Conservation (phyloP, 306 rosid species). For the Canavalia ensiformis region DNA sequence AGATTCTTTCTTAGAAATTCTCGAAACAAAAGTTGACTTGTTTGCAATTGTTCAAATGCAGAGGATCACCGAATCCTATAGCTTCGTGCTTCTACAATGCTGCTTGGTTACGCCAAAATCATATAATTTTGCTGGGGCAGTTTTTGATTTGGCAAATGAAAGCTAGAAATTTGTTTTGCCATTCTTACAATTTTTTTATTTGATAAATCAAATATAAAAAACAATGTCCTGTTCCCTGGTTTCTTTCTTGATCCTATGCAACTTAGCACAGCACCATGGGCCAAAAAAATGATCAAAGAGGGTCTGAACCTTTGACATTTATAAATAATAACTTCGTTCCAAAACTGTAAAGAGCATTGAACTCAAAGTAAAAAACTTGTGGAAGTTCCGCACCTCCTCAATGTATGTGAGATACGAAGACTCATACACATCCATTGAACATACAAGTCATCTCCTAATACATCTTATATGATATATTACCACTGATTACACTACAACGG, state of each 20-base stretch:
- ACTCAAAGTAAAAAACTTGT: no score
- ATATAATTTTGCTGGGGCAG: neutral
- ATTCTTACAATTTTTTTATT: neutral
- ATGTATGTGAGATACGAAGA: no score
- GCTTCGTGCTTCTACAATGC: neutral
- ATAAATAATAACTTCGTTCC: no score
- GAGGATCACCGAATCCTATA: neutral
- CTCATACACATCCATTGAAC: no score
- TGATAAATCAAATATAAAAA: neutral
- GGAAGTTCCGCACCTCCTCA: no score
- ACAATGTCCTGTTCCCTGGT: neutral
- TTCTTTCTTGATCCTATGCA: conserved; percentile 1
- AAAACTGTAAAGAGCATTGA: no score
- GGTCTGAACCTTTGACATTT: no score
- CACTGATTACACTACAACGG: no score
- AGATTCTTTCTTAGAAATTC: neutral
- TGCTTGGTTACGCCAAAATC: conserved; percentile 1
- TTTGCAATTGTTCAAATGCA: neutral
- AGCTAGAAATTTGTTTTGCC: neutral
- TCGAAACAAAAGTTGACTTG: neutral
- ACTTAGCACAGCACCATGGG: neutral
- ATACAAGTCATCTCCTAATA: no score
- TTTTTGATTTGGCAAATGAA: neutral
- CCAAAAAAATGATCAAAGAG: neutral
- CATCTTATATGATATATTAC: no score